Conservation (phyloP, 768 basidiomycete genomes). For the Suillus brevipes region DNA sequence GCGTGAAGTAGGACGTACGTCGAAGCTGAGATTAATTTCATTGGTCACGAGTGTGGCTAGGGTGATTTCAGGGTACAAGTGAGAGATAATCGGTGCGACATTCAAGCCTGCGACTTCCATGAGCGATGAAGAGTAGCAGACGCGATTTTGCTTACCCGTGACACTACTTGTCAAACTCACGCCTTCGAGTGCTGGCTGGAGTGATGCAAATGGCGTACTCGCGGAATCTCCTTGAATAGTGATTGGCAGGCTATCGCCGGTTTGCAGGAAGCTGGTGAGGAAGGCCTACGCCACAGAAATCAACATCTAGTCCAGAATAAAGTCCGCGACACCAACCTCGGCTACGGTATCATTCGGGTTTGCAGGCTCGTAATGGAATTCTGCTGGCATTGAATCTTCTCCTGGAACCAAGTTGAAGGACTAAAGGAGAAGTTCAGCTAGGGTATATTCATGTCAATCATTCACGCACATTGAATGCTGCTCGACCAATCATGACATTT, state of each 20-base stretch:
- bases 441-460: neutral
- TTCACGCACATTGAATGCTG: conserved; percentile 53
- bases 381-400: conserved; percentile 48
- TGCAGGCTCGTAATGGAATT: conserved; percentile 69
- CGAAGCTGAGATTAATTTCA: conserved; percentile 55
- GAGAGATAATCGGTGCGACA: conserved; percentile 56
- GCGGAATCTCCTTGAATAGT: conserved; percentile 58
- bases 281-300: conserved; percentile 41
- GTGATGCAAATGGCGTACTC: conserved; percentile 63
- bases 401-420: conserved; percentile 60
- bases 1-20: conserved; percentile 38
- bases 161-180: conserved; percentile 52
- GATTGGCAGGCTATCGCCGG: conserved; percentile 45
- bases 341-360: conserved; percentile 68
- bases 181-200: conserved; percentile 55
- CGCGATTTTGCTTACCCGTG: conserved; percentile 36
- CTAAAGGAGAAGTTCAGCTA: conserved; percentile 32
- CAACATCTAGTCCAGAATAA: neutral
- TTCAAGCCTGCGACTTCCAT: conserved; percentile 39
- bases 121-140: neutral
- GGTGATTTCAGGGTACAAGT: conserved; percentile 54
- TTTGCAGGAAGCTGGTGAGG: conserved; percentile 60
- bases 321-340: conserved; percentile 33
- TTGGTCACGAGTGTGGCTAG: conserved; percentile 49
- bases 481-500: conserved; percentile 56